Evolutionary conservation across 345 rosid species (phyloP).

Genomic region (Stellera chamaejasme): DNA sequence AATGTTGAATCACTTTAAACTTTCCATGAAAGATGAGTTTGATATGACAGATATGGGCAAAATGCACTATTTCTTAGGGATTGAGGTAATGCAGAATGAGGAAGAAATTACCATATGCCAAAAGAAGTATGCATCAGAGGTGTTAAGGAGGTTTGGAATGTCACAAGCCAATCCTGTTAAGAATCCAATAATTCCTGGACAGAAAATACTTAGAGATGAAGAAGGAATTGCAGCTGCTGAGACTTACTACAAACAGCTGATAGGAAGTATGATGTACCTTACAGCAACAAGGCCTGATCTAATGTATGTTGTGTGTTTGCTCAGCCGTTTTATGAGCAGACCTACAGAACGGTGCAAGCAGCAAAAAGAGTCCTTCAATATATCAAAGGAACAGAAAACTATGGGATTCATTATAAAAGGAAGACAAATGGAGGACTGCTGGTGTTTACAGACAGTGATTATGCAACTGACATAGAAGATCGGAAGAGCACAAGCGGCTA

Average conservation of each 20-base stretch:
- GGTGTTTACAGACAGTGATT: background rate
- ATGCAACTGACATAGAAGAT: background rate
- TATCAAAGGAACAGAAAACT: background rate
- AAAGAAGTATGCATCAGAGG: background rate
- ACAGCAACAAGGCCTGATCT: background rate
- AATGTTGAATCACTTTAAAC: background rate
- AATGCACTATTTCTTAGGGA: conserved; percentile 2
- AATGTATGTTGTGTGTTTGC: background rate
- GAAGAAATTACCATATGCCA: background rate
- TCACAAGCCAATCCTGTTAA: background rate
- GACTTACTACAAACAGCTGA: background rate
- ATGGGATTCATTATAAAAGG: background rate
- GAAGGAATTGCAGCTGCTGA: background rate
- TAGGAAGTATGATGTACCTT: conserved; percentile 1
- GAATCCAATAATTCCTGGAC: background rate
- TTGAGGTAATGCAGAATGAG: background rate
- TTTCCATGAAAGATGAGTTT: background rate
- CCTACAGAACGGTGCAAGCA: background rate
- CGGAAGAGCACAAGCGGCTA: background rate
- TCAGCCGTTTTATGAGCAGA: background rate
- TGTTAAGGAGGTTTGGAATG: conserved; percentile 1
- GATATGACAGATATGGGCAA: conserved; percentile 1
- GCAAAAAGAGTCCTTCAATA: background rate
- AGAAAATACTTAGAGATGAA: background rate
- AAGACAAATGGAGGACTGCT: background rate